Percentiles rank a stretch among this genome's conserved stretches.
These are phyloP conservation scores for Pseudofabraea citricarpa DNA, from an alignment of 2,329 filamentous ascomycete species.

Conservation along the genomic window DNA sequence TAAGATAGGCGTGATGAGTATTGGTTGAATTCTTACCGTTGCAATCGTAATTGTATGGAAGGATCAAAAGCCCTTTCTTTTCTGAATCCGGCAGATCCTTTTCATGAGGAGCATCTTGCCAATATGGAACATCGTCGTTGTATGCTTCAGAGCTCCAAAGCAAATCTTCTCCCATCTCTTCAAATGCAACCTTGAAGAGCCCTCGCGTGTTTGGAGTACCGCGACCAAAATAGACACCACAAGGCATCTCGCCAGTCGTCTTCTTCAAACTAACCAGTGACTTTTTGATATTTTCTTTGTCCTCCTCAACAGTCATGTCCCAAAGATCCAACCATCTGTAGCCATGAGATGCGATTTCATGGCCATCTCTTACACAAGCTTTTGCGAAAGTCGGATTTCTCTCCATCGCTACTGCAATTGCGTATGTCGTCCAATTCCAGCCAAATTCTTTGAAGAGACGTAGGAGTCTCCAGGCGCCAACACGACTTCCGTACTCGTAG, in stretches of 20 bases:
- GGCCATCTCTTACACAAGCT: constrained; percentile 33
- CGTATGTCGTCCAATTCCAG: constrained; percentile 35
- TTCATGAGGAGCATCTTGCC: constrained; percentile 46
- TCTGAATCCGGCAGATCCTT: constrained; percentile 29
- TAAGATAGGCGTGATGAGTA: constrained; percentile 32
- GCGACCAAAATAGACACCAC: constrained; percentile 29
- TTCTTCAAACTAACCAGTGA: constrained; percentile 27
- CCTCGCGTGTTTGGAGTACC: constrained; percentile 35
- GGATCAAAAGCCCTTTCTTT: constrained; percentile 42
- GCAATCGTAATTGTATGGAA: constrained; percentile 49
- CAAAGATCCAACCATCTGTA: constrained; percentile 36
- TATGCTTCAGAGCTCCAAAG: constrained; percentile 45
- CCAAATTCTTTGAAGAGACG: constrained; percentile 35
- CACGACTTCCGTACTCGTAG: constrained; percentile 31
- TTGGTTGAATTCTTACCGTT: constrained; percentile 31
- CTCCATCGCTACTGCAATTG: constrained; percentile 33
- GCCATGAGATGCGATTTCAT: constrained; percentile 38
- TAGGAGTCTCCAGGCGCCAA: constrained; percentile 33
- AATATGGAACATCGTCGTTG: constrained; percentile 51
- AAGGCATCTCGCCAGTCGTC: constrained; percentile 26
- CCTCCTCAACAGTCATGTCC: constrained; percentile 30
- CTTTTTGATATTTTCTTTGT: constrained; percentile 31
- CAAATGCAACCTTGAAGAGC: constrained; percentile 41
- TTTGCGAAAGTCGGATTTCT: constrained; percentile 35
- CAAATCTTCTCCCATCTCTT: constrained; percentile 45